Evolutionary conservation across 176 grass and related monocot genomes (phyloP).

Genomic region (Thalia dealbata): DNA sequence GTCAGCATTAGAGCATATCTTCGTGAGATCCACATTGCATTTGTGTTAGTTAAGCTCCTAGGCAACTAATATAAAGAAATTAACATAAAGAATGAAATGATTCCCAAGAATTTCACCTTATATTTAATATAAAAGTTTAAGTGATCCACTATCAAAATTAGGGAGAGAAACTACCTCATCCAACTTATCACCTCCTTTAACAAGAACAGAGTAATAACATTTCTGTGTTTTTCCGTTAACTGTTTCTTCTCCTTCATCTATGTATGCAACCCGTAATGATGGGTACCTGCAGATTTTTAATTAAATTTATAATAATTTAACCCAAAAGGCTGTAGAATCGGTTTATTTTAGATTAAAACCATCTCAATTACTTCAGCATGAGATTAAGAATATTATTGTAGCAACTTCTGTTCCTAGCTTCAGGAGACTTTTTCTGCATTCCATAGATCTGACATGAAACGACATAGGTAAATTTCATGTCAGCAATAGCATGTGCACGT

Average conservation of each 20-base stretch:
- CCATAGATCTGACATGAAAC: conserved; percentile 93
- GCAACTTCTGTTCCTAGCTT: conserved; percentile 33
- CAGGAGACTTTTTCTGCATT: conserved; percentile 62
- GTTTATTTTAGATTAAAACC: neutral
- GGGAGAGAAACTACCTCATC: conserved; percentile 54
- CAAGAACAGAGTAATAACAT: conserved; percentile 96
- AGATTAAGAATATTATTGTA: conserved; percentile 84
- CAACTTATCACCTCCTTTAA: conserved; percentile 74
- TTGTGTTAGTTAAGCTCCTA: neutral
- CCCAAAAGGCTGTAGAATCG: neutral
- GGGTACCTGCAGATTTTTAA: conserved; percentile 35
- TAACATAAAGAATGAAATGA: neutral
- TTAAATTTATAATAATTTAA: conserved; percentile 17
- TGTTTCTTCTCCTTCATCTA: conserved; percentile 56
- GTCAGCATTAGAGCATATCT: neutral
- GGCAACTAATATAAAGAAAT: neutral
- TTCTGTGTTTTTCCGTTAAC: conserved; percentile 41
- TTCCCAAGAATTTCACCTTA: neutral
- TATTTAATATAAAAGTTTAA: neutral
- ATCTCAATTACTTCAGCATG: conserved; percentile 48
- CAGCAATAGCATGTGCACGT: conserved; percentile 44
- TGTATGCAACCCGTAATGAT: conserved; percentile 81
- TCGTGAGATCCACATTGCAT: neutral
- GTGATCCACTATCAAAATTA: neutral
- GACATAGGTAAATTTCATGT: conserved; percentile 98